Evolutionary conservation across 2,329 filamentous ascomycete species (phyloP), one percentile per base, ranked within the genome.

Genomic region (Colletotrichum truncatum): DNA sequence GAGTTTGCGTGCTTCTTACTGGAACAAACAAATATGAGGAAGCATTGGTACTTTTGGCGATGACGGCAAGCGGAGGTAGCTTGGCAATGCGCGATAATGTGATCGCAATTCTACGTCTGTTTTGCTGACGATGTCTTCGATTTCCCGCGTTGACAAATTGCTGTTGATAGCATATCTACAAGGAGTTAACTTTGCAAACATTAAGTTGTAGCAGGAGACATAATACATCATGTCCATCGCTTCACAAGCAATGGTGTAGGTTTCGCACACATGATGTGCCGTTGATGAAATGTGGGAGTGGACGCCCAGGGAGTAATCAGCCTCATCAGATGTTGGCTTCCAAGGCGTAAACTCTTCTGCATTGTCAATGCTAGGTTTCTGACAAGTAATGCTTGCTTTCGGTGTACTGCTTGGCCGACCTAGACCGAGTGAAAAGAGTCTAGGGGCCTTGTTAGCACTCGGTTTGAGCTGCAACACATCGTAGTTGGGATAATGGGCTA

Each of bases 11-110:
- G 2, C 3, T 34, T 56, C 70, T n/a, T 58, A 71, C 71, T 72
- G 72, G 6, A 70, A 57, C 1, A 71, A 39, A 16, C 68, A 72
- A 6, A 73, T 51, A 21, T 73, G 71, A n/a, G 71, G 66, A n/a
- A 68, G 51, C 57, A 60, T 66, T 3, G 60, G 65, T 3, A 52
- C 30, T 30, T 63, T 63, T 4, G 41, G 45, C 6, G 69, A 70
- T 11, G 55, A 21, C 1, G 68, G 67, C 3, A 68, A 21, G 8
- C 68, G 67, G 1, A 70, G 49, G 34, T 61, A 67, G 18, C 63
- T 69, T 2, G 69, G 68, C 1, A 71, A 16, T 3, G 60, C 52
- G 30, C 43, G 59, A 23, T 69, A 69, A n/a, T 68, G 66, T 2
- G 67, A 56, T n/a, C 57, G 54, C 23, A 70, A 12, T 8, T 68